These are phyloP conservation scores for Cladosporium austrohemisphaericum DNA, from an alignment of 2,329 filamentous ascomycete genomes.

Conservation along the genomic window DNA sequence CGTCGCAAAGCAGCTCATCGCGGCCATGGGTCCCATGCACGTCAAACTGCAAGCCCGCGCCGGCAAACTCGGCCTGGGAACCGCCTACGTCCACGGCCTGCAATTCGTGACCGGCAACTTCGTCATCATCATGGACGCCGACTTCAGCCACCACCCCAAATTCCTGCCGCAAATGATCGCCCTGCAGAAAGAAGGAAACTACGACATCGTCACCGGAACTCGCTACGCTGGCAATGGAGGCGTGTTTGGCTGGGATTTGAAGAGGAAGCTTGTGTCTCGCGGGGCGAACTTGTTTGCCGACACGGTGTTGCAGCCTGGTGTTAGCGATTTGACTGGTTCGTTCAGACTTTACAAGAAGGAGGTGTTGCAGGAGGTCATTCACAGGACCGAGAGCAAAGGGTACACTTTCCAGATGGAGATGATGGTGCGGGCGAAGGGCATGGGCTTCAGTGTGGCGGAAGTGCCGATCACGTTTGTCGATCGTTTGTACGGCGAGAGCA, in stretches of 20 bases:
- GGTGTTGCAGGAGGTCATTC: constrained; percentile 85
- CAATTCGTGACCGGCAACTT: constrained; percentile 89
- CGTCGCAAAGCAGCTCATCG: constrained; percentile 84
- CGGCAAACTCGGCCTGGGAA: constrained; percentile 95
- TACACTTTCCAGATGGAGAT: constrained; percentile 99
- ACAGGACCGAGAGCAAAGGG: constrained; percentile 88
- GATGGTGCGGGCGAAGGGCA: constrained; percentile 94
- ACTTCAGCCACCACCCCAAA: constrained; percentile 98
- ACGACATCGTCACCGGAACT: constrained; percentile 96
- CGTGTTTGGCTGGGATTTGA: constrained; percentile 95
- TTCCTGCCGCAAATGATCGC: constrained; percentile 95
- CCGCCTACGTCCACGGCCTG: constrained; percentile 91
- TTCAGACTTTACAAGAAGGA: constrained; percentile 92
- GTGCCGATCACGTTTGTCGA: constrained; percentile 97
- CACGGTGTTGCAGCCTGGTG: constrained; percentile 85
- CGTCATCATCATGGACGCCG: constrained; percentile 99
- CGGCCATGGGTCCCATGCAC: constrained; percentile 70
- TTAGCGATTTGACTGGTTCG: constrained; percentile 91
- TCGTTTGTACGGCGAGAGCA: constrained; percentile 89
- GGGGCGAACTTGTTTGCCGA: constrained; percentile 95
- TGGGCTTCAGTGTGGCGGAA: constrained; percentile 91
- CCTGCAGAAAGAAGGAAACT: constrained; percentile 71
- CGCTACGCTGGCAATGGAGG: constrained; percentile 82
- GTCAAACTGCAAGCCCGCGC: constrained; percentile 82
- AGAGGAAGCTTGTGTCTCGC: constrained; percentile 69